These are phyloP conservation scores for Pseudonitzschia multiseries DNA, from an alignment of 108 stramenopile species.

Conservation along the genomic window DNA sequence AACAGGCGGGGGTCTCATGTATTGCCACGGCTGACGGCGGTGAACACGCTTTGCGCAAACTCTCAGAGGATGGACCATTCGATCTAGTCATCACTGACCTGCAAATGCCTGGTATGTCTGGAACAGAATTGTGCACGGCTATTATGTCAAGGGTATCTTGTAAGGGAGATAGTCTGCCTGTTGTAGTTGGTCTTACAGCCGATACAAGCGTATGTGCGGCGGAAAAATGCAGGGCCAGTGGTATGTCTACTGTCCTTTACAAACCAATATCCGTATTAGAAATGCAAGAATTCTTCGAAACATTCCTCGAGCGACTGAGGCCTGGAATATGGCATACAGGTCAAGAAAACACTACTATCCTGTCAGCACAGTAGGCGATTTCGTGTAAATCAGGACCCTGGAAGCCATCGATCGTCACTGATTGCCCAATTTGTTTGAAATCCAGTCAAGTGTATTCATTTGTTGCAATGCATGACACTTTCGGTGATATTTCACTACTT, in stretches of 20 bases:
- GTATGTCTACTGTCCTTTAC: constrained; percentile 9
- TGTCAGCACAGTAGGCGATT: constrained; percentile 5
- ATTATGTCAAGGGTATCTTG: neutral
- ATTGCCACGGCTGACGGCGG: constrained; percentile 12
- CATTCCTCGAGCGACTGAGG: neutral
- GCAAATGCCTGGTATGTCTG: constrained; percentile 20
- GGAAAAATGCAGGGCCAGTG: neutral
- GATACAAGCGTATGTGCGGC: constrained; percentile 9
- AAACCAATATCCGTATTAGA: constrained; percentile 14
- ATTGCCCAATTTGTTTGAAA: too few relatives aligned
- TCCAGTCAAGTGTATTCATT: too few relatives aligned
- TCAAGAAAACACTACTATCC: neutral
- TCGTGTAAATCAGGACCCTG: neutral
- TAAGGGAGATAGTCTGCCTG: neutral
- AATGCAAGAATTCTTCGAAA: constrained; percentile 10
- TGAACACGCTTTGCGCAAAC: constrained; percentile 7
- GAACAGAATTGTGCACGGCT: constrained; percentile 1
- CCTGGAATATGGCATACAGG: constrained; percentile 6
- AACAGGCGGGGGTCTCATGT: neutral
- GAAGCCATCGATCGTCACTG: too few relatives aligned
- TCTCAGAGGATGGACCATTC: neutral
- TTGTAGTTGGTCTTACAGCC: constrained; percentile 14
- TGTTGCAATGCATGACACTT: too few relatives aligned
- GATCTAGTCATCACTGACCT: constrained; percentile 25
- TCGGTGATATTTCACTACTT: too few relatives aligned